Base-by-base conservation (phyloP, 345 rosid species). In the Gossypium herbaceum region DNA sequence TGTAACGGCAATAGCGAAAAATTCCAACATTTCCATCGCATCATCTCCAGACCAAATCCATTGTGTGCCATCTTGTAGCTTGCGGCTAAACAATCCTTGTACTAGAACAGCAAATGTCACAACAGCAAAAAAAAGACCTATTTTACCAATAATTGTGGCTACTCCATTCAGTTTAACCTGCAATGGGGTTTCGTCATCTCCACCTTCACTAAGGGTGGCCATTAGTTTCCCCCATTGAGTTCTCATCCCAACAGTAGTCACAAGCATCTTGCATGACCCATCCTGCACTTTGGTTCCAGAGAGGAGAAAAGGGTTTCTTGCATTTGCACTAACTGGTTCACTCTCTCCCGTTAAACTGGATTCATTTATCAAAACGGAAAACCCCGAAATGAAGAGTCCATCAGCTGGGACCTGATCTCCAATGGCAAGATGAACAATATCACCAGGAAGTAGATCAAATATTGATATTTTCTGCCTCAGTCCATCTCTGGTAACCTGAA, bases 151-250 rank as follows among this genome's bases (percentile, higher is more conserved):
- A 64, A 88, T 78, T 64, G 95, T 88, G 58, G 98, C 90, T 79
- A 94, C 94, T 62, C 90, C 95, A 73, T 92, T 86, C 45, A 92
- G 89, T 75, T 91, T 88, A 67, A 86, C 90, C 82, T 92, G 97
- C 78, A 94, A 80, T 43, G 98, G 98, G 61, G 98, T 92, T 79
- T 88, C 90, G 82, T 94, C 97, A 80, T 85, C 87, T 17, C 89
- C 90, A 56, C 95, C 92, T 60, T 85, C 89, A 79, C 89, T 87
- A 47, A 91, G 88, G 76, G 91, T 88, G 52, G 94, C 90, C 94
- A 92, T 91, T 83, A 91, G 79, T 76, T 92, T 87, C 19, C 96
- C 98, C 97, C 97, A 91, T 22, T 85, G 90, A 41, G 98, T 94
- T 82, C 94, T 90, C 95, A 87, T 92, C 61, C 98, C 98, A 72